Percentiles rank a stretch among this genome's conserved stretches.
Evolutionary conservation across 148 eudicot species (phyloP).

Genomic region (Persicaria maculosa): DNA sequence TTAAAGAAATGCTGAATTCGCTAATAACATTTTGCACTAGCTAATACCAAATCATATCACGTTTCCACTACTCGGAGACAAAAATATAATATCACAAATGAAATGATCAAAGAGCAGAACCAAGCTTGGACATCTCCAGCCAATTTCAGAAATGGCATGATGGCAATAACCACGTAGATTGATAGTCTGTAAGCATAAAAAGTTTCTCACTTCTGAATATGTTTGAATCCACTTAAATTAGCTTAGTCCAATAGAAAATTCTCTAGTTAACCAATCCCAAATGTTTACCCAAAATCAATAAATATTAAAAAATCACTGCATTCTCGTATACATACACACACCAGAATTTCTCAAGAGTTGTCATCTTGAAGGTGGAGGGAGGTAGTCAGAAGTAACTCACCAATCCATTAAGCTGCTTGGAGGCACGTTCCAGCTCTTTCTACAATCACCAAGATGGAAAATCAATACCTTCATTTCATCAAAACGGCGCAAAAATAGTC

Average conservation of each 20-base stretch:
- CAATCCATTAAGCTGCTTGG: constrained; percentile 47
- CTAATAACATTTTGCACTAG: not conserved
- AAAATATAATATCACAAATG: not conserved
- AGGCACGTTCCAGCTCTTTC: constrained; percentile 51
- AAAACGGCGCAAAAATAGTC: not conserved
- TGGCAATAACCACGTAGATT: too few species aligned
- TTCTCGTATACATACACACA: not conserved
- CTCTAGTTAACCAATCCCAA: too few species aligned
- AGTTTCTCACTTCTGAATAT: too few species aligned
- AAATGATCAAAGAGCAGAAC: too few species aligned
- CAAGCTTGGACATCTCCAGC: too few species aligned
- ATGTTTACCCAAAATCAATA: too few species aligned
- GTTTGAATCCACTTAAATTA: too few species aligned
- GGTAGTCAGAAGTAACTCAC: constrained; percentile 24
- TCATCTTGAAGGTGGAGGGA: not conserved
- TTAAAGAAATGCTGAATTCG: not conserved
- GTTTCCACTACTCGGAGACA: not conserved
- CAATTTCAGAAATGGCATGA: too few species aligned
- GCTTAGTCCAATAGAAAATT: too few species aligned
- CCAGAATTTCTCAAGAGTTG: not conserved
- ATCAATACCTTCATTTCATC: not conserved
- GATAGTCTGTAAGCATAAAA: too few species aligned
- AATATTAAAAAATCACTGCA: too few species aligned
- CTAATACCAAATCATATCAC: not conserved
- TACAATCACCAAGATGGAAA: constrained; percentile 27